phyloP scores from a whole-genome alignment of 805 yeast species.

The Hanseniaspora clermontiae region DNA sequence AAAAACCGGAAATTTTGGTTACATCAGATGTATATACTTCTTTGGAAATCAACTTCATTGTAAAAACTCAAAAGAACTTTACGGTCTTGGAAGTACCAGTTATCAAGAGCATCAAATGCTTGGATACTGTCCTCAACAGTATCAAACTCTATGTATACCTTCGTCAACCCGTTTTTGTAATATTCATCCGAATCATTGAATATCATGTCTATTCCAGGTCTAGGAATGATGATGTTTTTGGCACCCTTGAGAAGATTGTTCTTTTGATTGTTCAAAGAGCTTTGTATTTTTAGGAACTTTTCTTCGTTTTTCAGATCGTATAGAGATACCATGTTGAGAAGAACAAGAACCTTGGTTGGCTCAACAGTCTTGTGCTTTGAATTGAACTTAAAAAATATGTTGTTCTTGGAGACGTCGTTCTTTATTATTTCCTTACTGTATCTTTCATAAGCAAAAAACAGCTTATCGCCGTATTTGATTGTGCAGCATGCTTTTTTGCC shows the following conservation, averaged over 20 bases:
- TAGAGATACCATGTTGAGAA: conserved; percentile 53
- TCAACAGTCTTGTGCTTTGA: neutral
- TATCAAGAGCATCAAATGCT: conserved; percentile 50
- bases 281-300: conserved; percentile 36
- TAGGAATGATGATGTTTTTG: conserved; percentile 45
- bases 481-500: neutral
- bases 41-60: conserved; percentile 6
- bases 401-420: neutral
- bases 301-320: conserved; percentile 46
- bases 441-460: neutral
- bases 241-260: conserved; percentile 39
- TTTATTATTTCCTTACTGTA: neutral
- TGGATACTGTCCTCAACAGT: conserved; percentile 37
- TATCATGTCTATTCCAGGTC: conserved; percentile 35
- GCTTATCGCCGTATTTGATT: neutral
- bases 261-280: conserved; percentile 33
- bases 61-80: conserved; percentile 11
- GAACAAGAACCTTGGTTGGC: conserved; percentile 41
- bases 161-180: conserved; percentile 51
- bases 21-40: conserved; percentile 9
- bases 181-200: conserved; percentile 23
- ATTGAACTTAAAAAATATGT: conserved; percentile 6
- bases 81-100: conserved; percentile 55
- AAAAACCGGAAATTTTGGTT: neutral
- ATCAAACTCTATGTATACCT: conserved; percentile 54